Evolutionary conservation across 2,329 filamentous ascomycete species (phyloP).

Genomic region (Exophiala aquamarina): DNA sequence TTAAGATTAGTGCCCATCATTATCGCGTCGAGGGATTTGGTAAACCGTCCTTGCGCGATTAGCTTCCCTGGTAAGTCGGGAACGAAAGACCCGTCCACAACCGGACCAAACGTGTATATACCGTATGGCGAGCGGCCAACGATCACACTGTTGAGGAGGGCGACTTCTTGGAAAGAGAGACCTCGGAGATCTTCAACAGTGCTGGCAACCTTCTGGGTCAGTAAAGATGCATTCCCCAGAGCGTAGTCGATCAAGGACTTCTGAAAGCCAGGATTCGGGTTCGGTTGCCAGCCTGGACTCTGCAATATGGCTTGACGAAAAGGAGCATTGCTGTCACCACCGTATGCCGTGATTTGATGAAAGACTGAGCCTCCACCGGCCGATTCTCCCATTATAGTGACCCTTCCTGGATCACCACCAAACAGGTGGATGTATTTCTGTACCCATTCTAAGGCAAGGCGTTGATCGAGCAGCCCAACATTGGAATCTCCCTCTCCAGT

Average conservation of each 20-base stretch:
- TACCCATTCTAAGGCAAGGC: conserved; percentile 39
- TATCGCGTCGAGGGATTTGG: conserved; percentile 42
- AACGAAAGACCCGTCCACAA: conserved; percentile 26
- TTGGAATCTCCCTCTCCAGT: conserved; percentile 45
- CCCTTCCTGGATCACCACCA: conserved; percentile 35
- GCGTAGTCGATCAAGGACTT: conserved; percentile 7
- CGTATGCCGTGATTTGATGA: conserved; percentile 26
- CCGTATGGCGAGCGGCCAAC: conserved; percentile 40
- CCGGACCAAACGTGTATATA: conserved; percentile 36
- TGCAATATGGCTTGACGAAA: conserved; percentile 33
- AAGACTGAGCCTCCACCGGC: conserved; percentile 35
- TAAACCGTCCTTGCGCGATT: conserved; percentile 44
- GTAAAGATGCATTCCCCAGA: conserved; percentile 7
- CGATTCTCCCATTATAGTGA: conserved; percentile 40
- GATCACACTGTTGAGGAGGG: conserved; percentile 41
- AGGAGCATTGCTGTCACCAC: conserved; percentile 21
- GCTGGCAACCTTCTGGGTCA: background rate
- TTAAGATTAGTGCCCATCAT: conserved; percentile 31
- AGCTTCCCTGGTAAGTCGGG: conserved; percentile 45
- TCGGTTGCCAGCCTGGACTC: conserved; percentile 26
- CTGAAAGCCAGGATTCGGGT: conserved; percentile 34
- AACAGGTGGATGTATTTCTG: conserved; percentile 38
- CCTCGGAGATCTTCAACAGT: conserved; percentile 39
- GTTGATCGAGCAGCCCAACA: conserved; percentile 42
- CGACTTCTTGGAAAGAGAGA: conserved; percentile 12